Evolutionary conservation across 2,329 filamentous ascomycete genomes (phyloP).

Genomic region (Alternaria atra): DNA sequence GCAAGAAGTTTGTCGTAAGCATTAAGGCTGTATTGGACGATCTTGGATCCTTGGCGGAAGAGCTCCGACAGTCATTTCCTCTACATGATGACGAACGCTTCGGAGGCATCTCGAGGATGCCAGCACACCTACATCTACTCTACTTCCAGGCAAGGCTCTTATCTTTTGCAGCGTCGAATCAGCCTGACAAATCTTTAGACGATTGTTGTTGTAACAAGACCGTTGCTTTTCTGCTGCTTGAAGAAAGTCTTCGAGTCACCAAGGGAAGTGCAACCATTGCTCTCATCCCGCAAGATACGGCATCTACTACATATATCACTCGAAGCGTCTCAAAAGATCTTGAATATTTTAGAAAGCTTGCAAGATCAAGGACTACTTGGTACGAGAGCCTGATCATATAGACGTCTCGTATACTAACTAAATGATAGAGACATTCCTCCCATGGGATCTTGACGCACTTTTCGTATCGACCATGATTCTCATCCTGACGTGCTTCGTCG

Average conservation of each 20-base stretch:
- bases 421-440: slow-evolving; percentile 58
- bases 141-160: slow-evolving; percentile 51
- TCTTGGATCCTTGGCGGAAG: slow-evolving; percentile 53
- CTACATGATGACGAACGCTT: slow-evolving; percentile 48
- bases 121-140: slow-evolving; percentile 49
- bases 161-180: background rate
- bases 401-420: slow-evolving; percentile 2
- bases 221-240: slow-evolving; percentile 56
- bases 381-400: slow-evolving; percentile 28
- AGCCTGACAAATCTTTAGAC: slow-evolving; percentile 37
- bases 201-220: slow-evolving; percentile 54
- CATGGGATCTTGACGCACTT: slow-evolving; percentile 58
- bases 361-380: slow-evolving; percentile 59
- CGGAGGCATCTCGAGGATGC: slow-evolving; percentile 54
- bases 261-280: slow-evolving; percentile 41
- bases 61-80: slow-evolving; percentile 51
- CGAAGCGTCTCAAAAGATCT: slow-evolving; percentile 56
- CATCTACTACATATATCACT: slow-evolving; percentile 55
- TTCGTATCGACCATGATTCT: slow-evolving; percentile 58
- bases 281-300: slow-evolving; percentile 50
- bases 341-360: slow-evolving; percentile 56
- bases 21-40: slow-evolving; percentile 54
- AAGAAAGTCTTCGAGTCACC: slow-evolving; percentile 47
- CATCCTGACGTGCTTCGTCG: slow-evolving; percentile 47
- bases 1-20: slow-evolving; percentile 47